These are phyloP conservation scores for Puccinia novopanici DNA, from an alignment of 1,284 basidiomycete genomes.

Conservation along the genomic window DNA sequence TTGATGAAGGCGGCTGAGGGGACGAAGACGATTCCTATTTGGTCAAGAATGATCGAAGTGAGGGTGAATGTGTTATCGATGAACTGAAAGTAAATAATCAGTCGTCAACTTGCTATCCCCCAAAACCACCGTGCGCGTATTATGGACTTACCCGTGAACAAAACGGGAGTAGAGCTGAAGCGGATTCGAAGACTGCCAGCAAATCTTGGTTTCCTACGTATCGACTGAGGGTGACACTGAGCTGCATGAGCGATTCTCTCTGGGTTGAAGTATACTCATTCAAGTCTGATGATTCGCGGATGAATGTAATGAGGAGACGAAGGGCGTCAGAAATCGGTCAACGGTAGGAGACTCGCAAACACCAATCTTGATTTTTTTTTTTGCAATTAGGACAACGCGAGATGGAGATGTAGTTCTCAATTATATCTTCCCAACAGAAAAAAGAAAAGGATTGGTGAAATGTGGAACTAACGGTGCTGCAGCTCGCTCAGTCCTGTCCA, in stretches of 20 bases:
- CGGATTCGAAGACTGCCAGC: conserved; percentile 24
- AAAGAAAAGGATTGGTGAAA: conserved; percentile 53
- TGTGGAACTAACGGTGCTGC: conserved; percentile 26
- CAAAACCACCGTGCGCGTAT: too few species aligned
- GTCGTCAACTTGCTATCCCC: background rate
- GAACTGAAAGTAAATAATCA: conserved; percentile 61
- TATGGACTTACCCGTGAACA: conserved; percentile 32
- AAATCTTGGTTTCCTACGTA: conserved; percentile 43
- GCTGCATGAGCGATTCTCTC: conserved; percentile 40
- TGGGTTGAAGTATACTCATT: conserved; percentile 27
- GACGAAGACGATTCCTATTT: conserved; percentile 77
- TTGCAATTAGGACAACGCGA: background rate
- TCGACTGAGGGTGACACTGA: conserved; percentile 40
- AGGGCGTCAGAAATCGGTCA: conserved; percentile 21
- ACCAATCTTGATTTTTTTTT: background rate
- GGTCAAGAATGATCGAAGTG: conserved; percentile 71
- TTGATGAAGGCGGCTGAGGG: conserved; percentile 79
- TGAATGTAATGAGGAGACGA: background rate
- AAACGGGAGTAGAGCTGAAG: conserved; percentile 42
- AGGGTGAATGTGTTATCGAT: conserved; percentile 84
- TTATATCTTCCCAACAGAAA: conserved; percentile 56
- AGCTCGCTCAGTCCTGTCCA: conserved; percentile 45
- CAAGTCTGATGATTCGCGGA: conserved; percentile 20
- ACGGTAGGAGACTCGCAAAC: background rate
- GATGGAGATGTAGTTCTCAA: conserved; percentile 52